These are phyloP conservation scores for thale cress (Arabidopsis thaliana) DNA, from an alignment of 345 rosid species.

Conservation along the genomic window TAIR10.1 NC_003074.8:10711001-10711500, in stretches of 20 bases:
- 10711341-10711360: conserved; percentile 45
- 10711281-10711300: conserved; percentile 54
- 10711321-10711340: conserved; percentile 50
- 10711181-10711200: conserved; percentile 45
- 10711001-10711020: conserved; percentile 55
- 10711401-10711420: conserved; percentile 54
- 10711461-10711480: conserved; percentile 21
- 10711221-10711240: conserved; percentile 56
- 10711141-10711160: conserved; percentile 46
- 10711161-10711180: conserved; percentile 46
- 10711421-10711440: conserved; percentile 53
- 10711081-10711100: neutral
- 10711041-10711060: conserved; percentile 59
- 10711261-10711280: conserved; percentile 56
- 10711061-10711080: conserved; percentile 40
- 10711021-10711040: conserved; percentile 49
- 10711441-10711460: conserved; percentile 41
- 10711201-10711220: conserved; percentile 47
- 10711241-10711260: conserved; percentile 51
- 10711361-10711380: conserved; percentile 47
- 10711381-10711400: conserved; percentile 48
- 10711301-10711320: conserved; percentile 49
- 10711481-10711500: conserved; percentile 18
- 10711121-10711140: conserved; percentile 51
- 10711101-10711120: conserved; percentile 47